These are phyloP conservation scores for Fragilaria radians DNA, from an alignment of 108 stramenopile species.

Conservation along the genomic window DNA sequence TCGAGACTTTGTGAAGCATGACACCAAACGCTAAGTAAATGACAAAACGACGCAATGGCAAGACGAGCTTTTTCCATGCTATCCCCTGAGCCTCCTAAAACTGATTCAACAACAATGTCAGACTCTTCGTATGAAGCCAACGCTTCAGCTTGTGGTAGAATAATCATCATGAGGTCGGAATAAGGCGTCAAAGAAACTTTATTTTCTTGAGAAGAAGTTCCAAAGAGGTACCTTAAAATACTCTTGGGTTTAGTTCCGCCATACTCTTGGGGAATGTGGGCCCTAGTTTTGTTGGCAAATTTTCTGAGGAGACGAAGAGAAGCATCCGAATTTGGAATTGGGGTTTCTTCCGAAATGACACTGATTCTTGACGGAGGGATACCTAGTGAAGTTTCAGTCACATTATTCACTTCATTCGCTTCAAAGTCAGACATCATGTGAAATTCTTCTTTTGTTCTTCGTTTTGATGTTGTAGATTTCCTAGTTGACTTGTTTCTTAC, in stretches of 20 bases:
- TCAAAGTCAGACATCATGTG: no score
- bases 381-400: no score
- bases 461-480: no score
- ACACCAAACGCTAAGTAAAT: slow-evolving; percentile 52
- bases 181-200: slow-evolving; percentile 45
- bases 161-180: slow-evolving; percentile 30
- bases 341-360: no score
- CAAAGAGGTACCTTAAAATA: slow-evolving; percentile 45
- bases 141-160: slow-evolving; percentile 14
- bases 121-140: slow-evolving; percentile 22
- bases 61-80: slow-evolving; percentile 38
- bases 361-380: no score
- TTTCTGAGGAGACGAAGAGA: slow-evolving; percentile 59
- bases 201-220: slow-evolving; percentile 11
- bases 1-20: slow-evolving; percentile 39
- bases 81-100: slow-evolving; percentile 47
- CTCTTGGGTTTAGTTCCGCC: slow-evolving; percentile 46
- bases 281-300: slow-evolving; percentile 55
- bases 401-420: no score
- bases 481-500: no score
- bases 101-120: slow-evolving; percentile 29
- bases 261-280: slow-evolving; percentile 32
- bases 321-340: slow-evolving; percentile 51
- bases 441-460: no score
- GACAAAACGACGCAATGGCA: slow-evolving; percentile 51